phyloP scores from a whole-genome alignment of 768 basidiomycete species.

The Exidia glandulosa region DNA sequence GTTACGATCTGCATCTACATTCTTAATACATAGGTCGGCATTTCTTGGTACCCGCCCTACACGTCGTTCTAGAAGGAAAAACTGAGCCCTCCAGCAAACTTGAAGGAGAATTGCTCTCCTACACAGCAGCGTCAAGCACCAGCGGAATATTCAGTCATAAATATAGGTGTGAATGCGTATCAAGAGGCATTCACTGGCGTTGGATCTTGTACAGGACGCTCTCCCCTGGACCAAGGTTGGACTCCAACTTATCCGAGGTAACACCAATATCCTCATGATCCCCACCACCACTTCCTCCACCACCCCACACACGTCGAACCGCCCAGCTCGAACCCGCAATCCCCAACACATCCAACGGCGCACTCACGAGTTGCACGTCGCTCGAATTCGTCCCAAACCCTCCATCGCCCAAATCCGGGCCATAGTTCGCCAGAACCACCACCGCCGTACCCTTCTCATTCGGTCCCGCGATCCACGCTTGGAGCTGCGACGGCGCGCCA shows the following conservation, averaged over 20 bases:
- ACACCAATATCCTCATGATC: not conserved
- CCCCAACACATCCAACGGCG: not conserved
- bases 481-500: not conserved
- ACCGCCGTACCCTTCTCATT: not conserved
- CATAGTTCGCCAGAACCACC: constrained; percentile 1
- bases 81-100: no score
- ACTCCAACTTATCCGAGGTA: no score
- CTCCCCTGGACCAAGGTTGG: not conserved
- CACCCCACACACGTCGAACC: not conserved
- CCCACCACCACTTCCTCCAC: not conserved
- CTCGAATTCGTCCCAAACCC: not conserved
- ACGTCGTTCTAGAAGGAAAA: no score
- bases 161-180: no score
- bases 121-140: no score
- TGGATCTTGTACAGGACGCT: not conserved
- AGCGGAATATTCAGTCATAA: no score
- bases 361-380: not conserved
- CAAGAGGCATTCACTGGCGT: no score
- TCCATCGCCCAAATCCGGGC: constrained; percentile 1
- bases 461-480: constrained; percentile 3
- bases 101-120: no score
- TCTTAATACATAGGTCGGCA: no score
- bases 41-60: no score
- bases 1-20: no score
- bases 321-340: not conserved